A percentile compares a stretch with the other conserved stretches of the same genome.
Evolutionary conservation across 352 stramenopile species (phyloP).

Genomic region (Phytophthora sp.): DNA sequence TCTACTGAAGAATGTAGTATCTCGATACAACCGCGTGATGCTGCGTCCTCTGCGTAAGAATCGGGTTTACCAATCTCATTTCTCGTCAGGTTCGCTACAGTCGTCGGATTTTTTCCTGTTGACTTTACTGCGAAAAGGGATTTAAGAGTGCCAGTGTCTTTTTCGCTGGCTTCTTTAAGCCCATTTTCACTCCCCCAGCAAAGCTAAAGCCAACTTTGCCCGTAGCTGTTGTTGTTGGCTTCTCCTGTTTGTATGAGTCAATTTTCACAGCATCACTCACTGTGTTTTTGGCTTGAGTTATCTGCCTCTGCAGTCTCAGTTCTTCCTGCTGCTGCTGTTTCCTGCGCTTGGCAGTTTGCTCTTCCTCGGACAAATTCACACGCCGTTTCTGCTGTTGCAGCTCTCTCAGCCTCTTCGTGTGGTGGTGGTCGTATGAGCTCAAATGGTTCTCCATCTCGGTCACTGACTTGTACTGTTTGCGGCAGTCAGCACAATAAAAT

Average conservation of each 20-base stretch:
- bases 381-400: slow-evolving; percentile 45
- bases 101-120: too few relatives aligned
- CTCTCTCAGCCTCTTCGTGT: slow-evolving; percentile 57
- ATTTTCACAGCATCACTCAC: background rate
- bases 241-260: background rate
- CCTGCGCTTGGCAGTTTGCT: slow-evolving; percentile 39
- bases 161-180: slow-evolving; percentile 35
- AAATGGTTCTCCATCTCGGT: slow-evolving; percentile 76
- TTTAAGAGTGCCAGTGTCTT: slow-evolving; percentile 20
- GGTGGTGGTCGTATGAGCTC: slow-evolving; percentile 80
- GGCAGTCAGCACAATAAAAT: slow-evolving; percentile 65
- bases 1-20: too few relatives aligned
- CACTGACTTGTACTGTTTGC: slow-evolving; percentile 78
- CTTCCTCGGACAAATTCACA: background rate
- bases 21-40: too few relatives aligned
- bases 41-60: too few relatives aligned
- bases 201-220: slow-evolving; percentile 51
- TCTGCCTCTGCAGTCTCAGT: slow-evolving; percentile 42
- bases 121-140: slow-evolving; percentile 17
- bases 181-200: slow-evolving; percentile 30
- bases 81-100: too few relatives aligned
- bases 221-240: background rate
- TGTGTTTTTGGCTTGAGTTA: slow-evolving; percentile 33
- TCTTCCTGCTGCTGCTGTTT: slow-evolving; percentile 48
- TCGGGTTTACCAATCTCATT: too few relatives aligned